A percentile compares a stretch with the other conserved stretches of the same genome.
Conservation (phyloP, 225 moss, liverwort and hornwort genomes). For the Rhytidiadelphus loreus region DNA sequence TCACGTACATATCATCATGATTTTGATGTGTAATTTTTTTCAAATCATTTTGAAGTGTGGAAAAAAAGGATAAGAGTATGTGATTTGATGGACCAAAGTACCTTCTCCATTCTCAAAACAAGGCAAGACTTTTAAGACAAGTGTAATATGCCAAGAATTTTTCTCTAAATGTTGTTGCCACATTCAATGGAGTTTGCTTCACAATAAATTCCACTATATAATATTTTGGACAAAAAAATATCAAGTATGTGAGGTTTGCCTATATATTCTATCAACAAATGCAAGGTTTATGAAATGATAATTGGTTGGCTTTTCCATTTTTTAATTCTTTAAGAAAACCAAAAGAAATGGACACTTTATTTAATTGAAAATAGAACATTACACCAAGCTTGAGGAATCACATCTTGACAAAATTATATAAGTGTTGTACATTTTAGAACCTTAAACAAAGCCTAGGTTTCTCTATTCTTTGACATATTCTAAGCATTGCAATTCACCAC, state of each 20-base stretch:
- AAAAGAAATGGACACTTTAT: accelerated
- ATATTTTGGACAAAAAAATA: no score
- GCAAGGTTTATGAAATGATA: background rate
- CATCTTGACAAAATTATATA: background rate
- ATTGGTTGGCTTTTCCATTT: background rate
- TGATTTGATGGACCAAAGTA: no score
- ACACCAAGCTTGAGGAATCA: background rate
- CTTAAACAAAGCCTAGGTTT: accelerated
- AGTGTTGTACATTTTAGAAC: background rate
- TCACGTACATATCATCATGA: no score
- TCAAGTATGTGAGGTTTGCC: background rate
- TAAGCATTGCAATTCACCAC: no score
- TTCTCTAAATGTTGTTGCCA: background rate
- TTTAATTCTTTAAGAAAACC: no score
- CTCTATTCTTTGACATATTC: background rate
- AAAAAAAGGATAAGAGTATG: no score
- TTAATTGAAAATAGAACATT: background rate
- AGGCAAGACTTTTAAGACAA: background rate
- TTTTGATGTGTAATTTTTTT: no score
- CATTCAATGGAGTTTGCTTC: background rate
- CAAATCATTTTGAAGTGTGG: no score
- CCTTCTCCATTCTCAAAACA: no score
- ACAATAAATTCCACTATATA: background rate
- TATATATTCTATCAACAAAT: background rate
- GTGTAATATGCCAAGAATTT: background rate